Evolutionary conservation across 257 asterid species (phyloP).

Genomic region (Striga asiatica): DNA sequence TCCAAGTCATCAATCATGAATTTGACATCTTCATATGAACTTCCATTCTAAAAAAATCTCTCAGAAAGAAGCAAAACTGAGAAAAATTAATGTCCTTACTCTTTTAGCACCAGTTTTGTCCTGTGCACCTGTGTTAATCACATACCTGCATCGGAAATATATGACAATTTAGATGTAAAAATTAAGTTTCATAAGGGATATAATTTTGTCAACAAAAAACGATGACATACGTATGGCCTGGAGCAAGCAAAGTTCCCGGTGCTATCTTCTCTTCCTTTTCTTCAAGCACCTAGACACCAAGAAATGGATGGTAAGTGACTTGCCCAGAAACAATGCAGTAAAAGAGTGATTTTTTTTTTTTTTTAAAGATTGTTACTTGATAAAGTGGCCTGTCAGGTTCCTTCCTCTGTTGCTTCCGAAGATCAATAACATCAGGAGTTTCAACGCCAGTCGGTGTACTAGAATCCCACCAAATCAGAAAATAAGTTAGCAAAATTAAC

Average conservation of each 20-base stretch:
- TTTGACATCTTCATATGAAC: not conserved
- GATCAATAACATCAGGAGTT: conserved; percentile 96
- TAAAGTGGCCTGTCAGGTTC: conserved; percentile 95
- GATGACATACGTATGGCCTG: conserved; percentile 67
- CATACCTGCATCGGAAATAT: conserved; percentile 43
- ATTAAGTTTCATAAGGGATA: not conserved
- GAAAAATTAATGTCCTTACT: conserved; percentile 28
- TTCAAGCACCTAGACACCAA: conserved; percentile 69
- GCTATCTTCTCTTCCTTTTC: conserved; percentile 84
- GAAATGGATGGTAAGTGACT: conserved; percentile 7
- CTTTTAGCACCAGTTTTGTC: conserved; percentile 85
- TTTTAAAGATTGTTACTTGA: conserved; percentile 34
- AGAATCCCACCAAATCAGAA: conserved; percentile 20
- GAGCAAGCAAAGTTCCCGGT: conserved; percentile 72
- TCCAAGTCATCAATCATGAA: too few species aligned
- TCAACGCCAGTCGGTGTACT: conserved; percentile 99
- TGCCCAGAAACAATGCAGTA: not conserved
- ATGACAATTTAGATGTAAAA: conserved; percentile 3
- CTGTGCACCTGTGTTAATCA: conserved; percentile 75
- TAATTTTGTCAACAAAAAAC: not conserved
- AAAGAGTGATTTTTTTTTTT: not conserved
- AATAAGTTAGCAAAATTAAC: conserved; percentile 7
- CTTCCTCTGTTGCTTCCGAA: conserved; percentile 96
- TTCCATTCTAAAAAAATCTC: not conserved
- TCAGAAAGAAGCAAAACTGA: not conserved